A percentile compares a stretch with the other conserved stretches of the same genome.
Evolutionary conservation across 805 yeast species (phyloP).

Genomic region (Danielozyma ontarioensis): DNA sequence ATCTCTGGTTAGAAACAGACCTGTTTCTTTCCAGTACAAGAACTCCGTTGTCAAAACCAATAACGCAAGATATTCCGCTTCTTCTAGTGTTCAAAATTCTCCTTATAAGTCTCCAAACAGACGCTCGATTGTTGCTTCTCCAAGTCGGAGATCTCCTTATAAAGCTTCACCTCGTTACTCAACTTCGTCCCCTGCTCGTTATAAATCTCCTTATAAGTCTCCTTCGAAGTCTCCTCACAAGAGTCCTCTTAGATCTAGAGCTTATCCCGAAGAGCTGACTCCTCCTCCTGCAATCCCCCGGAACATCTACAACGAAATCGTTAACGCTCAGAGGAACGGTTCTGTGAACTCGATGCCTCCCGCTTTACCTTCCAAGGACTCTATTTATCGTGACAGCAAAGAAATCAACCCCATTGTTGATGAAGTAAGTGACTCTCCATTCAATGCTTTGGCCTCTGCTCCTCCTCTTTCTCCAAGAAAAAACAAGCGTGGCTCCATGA

Average conservation of each 20-base stretch:
- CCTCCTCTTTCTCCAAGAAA: conserved; percentile 15
- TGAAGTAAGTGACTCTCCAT: conserved; percentile 11
- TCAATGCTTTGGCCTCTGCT: conserved; percentile 22
- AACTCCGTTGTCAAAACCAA: conserved; percentile 16
- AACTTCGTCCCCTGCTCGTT: conserved; percentile 12
- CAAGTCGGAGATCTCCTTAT: conserved; percentile 12
- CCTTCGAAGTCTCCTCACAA: conserved; percentile 16
- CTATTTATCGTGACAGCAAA: conserved; percentile 3
- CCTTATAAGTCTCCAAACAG: conserved; percentile 19
- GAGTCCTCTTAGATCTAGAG: conserved; percentile 11
- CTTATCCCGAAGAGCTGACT: conserved; percentile 5
- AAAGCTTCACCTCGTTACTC: conserved; percentile 14
- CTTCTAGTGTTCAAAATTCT: conserved; percentile 30
- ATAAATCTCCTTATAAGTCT: conserved; percentile 13
- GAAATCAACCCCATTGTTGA: conserved; percentile 14
- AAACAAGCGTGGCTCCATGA: conserved; percentile 24
- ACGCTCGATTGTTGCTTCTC: conserved; percentile 2
- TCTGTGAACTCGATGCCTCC: conserved; percentile 30
- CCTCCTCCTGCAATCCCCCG: conserved; percentile 33
- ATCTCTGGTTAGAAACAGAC: conserved; percentile 28
- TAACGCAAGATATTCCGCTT: conserved; percentile 20
- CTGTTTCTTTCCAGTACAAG: conserved; percentile 39
- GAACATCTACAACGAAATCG: conserved; percentile 40
- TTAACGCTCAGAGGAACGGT: conserved; percentile 26
- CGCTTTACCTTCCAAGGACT: conserved; percentile 37